phyloP scores from a whole-genome alignment of 2,329 filamentous ascomycete genomes.

The Arthrobotrys iridis region DNA sequence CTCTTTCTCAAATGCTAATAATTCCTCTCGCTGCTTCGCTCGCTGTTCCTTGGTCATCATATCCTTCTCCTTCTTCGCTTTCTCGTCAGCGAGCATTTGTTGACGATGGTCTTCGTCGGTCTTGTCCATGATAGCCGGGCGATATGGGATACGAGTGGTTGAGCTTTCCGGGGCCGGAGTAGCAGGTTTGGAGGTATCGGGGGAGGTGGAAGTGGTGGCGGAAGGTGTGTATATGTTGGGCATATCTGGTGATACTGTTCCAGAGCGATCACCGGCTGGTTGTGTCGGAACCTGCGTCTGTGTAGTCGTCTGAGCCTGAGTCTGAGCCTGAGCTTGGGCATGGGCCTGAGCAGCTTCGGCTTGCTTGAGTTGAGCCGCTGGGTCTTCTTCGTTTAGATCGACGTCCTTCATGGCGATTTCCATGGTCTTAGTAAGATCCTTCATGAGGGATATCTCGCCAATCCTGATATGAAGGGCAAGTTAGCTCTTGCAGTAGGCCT shows the following conservation, averaged over 20 bases:
- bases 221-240: constrained; percentile 58
- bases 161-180: constrained; percentile 55
- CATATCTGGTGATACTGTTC: constrained; percentile 57
- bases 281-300: constrained; percentile 60
- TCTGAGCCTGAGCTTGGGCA: constrained; percentile 57
- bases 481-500: not conserved
- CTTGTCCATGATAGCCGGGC: constrained; percentile 87
- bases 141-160: constrained; percentile 72
- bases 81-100: constrained; percentile 66
- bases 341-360: constrained; percentile 61
- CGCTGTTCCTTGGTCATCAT: constrained; percentile 89
- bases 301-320: not conserved
- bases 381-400: constrained; percentile 74
- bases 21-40: constrained; percentile 91
- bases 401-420: constrained; percentile 89
- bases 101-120: constrained; percentile 74
- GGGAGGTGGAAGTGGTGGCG: constrained; percentile 62
- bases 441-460: constrained; percentile 97
- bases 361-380: constrained; percentile 65
- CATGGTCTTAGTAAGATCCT: constrained; percentile 97
- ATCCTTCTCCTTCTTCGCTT: constrained; percentile 82
- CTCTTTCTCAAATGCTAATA: constrained; percentile 88
- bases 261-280: constrained; percentile 58
- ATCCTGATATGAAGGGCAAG: constrained; percentile 66
- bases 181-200: constrained; percentile 19